Conservation (phyloP, 225 moss, liverwort and hornwort species). For the Polytrichum commune region DNA sequence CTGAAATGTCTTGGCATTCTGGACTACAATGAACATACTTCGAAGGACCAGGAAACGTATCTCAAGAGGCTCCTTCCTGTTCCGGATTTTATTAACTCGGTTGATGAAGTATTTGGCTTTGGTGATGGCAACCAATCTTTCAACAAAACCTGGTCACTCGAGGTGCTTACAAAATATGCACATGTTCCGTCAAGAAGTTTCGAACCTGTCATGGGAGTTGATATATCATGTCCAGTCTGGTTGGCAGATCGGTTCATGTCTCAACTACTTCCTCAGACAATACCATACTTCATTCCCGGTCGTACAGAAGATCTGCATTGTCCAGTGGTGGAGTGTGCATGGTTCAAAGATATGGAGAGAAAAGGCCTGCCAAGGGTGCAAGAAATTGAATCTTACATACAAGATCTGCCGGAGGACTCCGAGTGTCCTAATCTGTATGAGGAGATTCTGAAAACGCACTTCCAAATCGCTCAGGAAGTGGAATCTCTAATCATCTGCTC, state of each 20-base stretch:
- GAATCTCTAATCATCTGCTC: constrained; percentile 5
- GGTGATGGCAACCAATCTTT: constrained; percentile 20
- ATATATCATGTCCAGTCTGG: constrained; percentile 31
- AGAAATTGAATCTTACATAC: constrained; percentile 31
- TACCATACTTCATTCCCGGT: constrained; percentile 10
- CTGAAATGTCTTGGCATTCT: constrained; percentile 15
- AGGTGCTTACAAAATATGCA: constrained; percentile 20
- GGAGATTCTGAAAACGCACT: constrained; percentile 21
- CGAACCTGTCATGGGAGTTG: constrained; percentile 24
- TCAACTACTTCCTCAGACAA: constrained; percentile 31
- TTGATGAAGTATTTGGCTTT: constrained; percentile 21
- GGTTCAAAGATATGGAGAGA: constrained; percentile 21
- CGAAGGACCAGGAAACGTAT: constrained; percentile 19
- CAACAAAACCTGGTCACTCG: constrained; percentile 23
- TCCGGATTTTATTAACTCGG: constrained; percentile 22
- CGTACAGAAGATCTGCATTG: constrained; percentile 8
- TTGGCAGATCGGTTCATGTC: constrained; percentile 25
- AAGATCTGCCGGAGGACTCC: constrained; percentile 27
- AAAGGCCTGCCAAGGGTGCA: constrained; percentile 1
- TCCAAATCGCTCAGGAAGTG: constrained; percentile 13
- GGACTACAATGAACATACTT: constrained; percentile 4
- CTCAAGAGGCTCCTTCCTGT: constrained; percentile 25
- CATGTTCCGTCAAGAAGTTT: constrained; percentile 15
- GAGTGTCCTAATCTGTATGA: constrained; percentile 19
- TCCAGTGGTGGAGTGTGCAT: constrained; percentile 18